Base-by-base conservation (phyloP, 176 grass and related monocot genomes). In the Oryza meridionalis region DNA sequence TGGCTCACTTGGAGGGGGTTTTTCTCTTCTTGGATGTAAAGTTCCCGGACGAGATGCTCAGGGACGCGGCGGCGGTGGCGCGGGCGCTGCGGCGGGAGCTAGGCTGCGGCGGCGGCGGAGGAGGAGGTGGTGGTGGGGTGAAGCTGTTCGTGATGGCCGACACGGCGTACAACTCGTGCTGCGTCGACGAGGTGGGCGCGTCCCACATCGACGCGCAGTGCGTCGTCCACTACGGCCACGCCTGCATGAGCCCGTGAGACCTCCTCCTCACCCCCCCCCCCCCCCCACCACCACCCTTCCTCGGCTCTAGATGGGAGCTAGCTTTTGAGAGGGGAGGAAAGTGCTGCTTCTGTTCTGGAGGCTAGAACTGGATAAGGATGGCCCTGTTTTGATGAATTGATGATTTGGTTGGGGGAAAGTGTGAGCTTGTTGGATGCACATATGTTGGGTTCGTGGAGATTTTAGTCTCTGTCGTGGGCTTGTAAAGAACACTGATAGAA, bases 191-290 rank as follows among this genome's bases (percentile, higher is more conserved):
- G 89, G 84, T 98, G 37, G 96, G 91, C 33, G 96, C 96, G 37
- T 98, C 91, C 3, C 79, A 95, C 85, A 87, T 98, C 55, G 91
- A 89, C 4, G 96, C 96, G 6, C 87, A 98, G 35, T 98, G 93
- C 42, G 91, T 95, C 47, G 85, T 95, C 55, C 96, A 98, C 74
- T 95, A 98, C 62, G 96, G 96, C 35, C 96, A 98, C 75, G 91
- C 93, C 67, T 95, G 96, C 90, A 95, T 98, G 96, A 98, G 93
- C 91, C 91, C 87, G 93, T 98, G 64, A 90, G 96, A 73, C 59
- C 25, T 71, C 25, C 59, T 75, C 21, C 1, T 33, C 24, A 1
- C 27, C 27, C 27, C 27, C 27, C 27, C 27, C 29, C 29, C 29
- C 2, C 65, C 7, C 29, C 29, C 2, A 53, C 7, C 7, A 40